These are phyloP conservation scores for Dendrobium chrysotoxum DNA, from an alignment of 106 monocot genomes.

Conservation along the genomic window DNA sequence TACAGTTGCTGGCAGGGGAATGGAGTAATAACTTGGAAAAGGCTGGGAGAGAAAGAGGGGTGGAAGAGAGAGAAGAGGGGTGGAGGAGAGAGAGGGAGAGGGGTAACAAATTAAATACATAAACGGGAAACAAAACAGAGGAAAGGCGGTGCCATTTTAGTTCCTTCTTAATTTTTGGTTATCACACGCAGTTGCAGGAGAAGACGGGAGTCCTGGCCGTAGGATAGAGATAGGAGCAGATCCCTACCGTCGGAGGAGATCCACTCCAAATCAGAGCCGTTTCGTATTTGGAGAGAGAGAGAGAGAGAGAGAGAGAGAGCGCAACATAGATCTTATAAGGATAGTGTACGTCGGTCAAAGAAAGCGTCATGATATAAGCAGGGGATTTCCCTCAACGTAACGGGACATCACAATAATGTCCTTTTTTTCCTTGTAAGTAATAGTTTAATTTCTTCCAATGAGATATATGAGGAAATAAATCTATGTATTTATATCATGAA, in stretches of 20 bases:
- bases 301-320: not conserved
- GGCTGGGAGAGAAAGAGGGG: no score
- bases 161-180: not conserved
- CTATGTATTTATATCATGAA: no score
- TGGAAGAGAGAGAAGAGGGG: not conserved
- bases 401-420: not conserved
- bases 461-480: no score
- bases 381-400: not conserved
- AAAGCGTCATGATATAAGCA: not conserved
- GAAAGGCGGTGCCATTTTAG: not conserved
- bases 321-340: not conserved
- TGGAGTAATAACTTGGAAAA: not conserved
- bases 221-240: conserved; percentile 22
- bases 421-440: not conserved
- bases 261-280: not conserved
- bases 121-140: not conserved
- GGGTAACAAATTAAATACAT: not conserved
- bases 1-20: not conserved
- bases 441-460: not conserved
- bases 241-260: conserved; percentile 21
- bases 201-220: conserved; percentile 21
- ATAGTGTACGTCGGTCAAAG: conserved; percentile 20
- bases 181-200: not conserved
- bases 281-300: not conserved
- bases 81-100: not conserved